Percentiles rank a stretch among this genome's conserved stretches.
These are phyloP conservation scores for Cercophora scortea DNA, from an alignment of 495 filamentous ascomycete species.

Conservation along the genomic window DNA sequence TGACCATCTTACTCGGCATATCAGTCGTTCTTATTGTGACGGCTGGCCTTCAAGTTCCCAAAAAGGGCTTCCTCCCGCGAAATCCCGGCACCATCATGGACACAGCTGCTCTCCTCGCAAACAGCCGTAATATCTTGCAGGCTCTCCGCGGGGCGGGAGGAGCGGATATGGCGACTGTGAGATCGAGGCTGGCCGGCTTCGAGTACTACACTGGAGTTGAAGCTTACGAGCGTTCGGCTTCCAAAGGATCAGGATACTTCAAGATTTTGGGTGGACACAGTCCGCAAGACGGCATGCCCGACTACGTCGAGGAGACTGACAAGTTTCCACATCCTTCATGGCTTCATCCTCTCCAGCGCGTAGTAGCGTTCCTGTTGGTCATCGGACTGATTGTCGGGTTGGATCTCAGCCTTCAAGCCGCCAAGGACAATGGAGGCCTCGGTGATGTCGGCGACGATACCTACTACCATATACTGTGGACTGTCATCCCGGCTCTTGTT, in stretches of 20 bases:
- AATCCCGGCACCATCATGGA: constrained; percentile 16
- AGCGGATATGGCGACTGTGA: constrained; percentile 4
- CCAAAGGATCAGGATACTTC: constrained; percentile 11
- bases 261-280: constrained; percentile 9
- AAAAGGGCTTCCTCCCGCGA: constrained; percentile 12
- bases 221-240: constrained; percentile 9
- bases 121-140: constrained; percentile 17
- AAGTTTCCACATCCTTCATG: constrained; percentile 7
- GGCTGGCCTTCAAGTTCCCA: constrained; percentile 5
- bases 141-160: constrained; percentile 13
- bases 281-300: background rate
- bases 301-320: constrained; percentile 5
- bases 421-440: constrained; percentile 11
- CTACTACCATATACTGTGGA: constrained; percentile 17
- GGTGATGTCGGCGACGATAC: constrained; percentile 8
- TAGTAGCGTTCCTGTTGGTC: constrained; percentile 1
- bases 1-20: constrained; percentile 5
- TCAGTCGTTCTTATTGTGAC: constrained; percentile 1
- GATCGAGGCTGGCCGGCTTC: constrained; percentile 7
- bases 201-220: constrained; percentile 13
- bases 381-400: constrained; percentile 11
- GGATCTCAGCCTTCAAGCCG: constrained; percentile 14
- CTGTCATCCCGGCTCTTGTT: constrained; percentile 11
- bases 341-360: constrained; percentile 8
- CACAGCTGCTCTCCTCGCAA: constrained; percentile 11